A percentile compares a stretch with the other conserved stretches of the same genome.
Evolutionary conservation across 1,284 basidiomycete genomes (phyloP).

Genomic region (Uromyces viciae-fabae): DNA sequence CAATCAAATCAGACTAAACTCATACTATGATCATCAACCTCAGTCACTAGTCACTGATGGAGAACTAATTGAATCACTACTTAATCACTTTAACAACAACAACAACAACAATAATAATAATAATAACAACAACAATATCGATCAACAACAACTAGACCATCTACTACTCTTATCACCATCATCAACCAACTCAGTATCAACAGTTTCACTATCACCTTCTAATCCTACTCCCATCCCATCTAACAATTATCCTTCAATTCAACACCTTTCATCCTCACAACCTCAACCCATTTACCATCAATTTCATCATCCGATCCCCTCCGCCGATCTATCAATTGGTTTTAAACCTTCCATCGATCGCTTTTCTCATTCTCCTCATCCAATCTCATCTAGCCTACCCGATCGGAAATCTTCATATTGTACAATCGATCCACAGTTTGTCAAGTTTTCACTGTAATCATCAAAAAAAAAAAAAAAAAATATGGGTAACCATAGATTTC

Average conservation of each 20-base stretch:
- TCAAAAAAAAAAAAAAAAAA: background rate
- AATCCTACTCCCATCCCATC: background rate
- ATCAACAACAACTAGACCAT: background rate
- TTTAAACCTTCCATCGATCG: background rate
- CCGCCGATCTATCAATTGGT: background rate
- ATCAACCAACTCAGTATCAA: background rate
- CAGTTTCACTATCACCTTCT: background rate
- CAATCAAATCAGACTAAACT: too few species aligned
- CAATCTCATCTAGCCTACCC: constrained; percentile 13
- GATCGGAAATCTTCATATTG: background rate
- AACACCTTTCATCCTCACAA: constrained; percentile 12
- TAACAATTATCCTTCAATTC: background rate
- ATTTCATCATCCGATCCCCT: background rate
- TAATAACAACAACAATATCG: background rate
- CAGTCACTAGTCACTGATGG: constrained; percentile 29
- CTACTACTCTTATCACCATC: constrained; percentile 1
- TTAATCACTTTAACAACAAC: background rate
- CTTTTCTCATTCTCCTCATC: background rate
- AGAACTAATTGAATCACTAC: constrained; percentile 27
- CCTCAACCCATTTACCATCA: background rate
- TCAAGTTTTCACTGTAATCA: background rate
- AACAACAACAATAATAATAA: background rate
- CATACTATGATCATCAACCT: too few species aligned
- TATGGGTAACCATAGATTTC: too few species aligned
- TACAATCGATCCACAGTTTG: constrained; percentile 7